Evolutionary conservation across 2,329 filamentous ascomycete species (phyloP), one percentile per base, ranked within the genome.

Genomic region (Passalora sequoiae): DNA sequence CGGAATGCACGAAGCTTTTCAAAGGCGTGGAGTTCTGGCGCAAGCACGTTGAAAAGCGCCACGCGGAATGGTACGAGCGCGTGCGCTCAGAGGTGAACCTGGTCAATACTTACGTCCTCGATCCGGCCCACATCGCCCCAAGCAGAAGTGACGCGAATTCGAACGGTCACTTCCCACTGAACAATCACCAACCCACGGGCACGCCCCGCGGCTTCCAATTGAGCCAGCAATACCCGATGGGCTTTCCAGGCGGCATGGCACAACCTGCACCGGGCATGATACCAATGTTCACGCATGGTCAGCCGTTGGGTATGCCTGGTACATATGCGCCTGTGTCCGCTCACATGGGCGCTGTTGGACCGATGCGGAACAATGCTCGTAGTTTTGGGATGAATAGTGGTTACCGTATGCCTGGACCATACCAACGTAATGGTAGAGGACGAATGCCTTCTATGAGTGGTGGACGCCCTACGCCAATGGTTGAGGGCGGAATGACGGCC

Each of bases 1-100:
- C 91, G 1, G 89, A 96, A 28, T 98, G 92, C 67, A 84, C 85
- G 8, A 98, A 98, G 68, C 73, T 98, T 6, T 98, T 98, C 76
- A 97, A 97, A 66, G 92, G 92, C 46, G 85, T 94, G 31, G 81
- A 91, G 57, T 98, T 98, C 65, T 98, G 94, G 91, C 83, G 82
- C 60, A 98, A 98, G 73, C 92, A 98, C 60, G 83, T 97, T 12
- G 91, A 97, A 68, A 98, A 98, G 71, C 82, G 94, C 45, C 92
- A 98, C 64, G 65, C 78, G 0, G 91, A 97, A 41, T 98, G 89
- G 86, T 76, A 86, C 32, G 83, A 89, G 24, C 77, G 72, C 40
- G 71, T 96, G 53, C 84, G 83, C 64, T 81, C 84, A 62, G 91
- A 96, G 71, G 89, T 95, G 56, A 78, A 85, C 45, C 80, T 97